Base-by-base conservation (phyloP, 106 monocot species). In the Dioscorea zingiberensis region DNA sequence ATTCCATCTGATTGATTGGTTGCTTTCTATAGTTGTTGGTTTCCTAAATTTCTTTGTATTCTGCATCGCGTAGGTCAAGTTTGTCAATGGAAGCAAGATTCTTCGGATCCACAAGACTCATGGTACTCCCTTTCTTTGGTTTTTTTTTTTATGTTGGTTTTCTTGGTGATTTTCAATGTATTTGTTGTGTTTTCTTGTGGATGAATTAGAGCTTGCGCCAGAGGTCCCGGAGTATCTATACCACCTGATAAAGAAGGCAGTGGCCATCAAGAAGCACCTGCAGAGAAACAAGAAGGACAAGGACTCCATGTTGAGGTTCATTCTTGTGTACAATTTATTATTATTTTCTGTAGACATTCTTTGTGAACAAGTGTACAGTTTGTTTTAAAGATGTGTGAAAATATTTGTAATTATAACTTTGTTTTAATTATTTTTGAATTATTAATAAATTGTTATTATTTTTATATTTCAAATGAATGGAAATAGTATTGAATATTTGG, bases 21-120 rank as follows among this genome's bases (percentile, higher is more conserved):
- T n/a, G n/a, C n/a, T n/a, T n/a, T n/a, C n/a, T n/a, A n/a, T n/a
- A n/a, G n/a, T n/a, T n/a, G n/a, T n/a, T n/a, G n/a, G n/a, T n/a
- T n/a, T n/a, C n/a, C n/a, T n/a, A n/a, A n/a, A n/a, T n/a, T n/a
- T n/a, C n/a, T n/a, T n/a, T n/a, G n/a, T n/a, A n/a, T n/a, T n/a
- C n/a, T n/a, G 91, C 17, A 84, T 91, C 24, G 84, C 91, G 13
- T 86, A 87, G 73, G 91, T 91, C 27, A 91, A 74, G 81, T 81
- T 80, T 47, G 84, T 91, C 15, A 91, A 84, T 0, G 91, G 91
- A 1, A 91, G 78, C 84, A 91, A 91, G 69, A 87, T 91, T 25
- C 81, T 91, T 27, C 63, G 91, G 44, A 91, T 91, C 56, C 73
- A 86, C 47, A 91, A 87, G 66, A 86, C 68, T 14, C 83, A 87